Base-by-base conservation (phyloP, 306 rosid genomes). In the Citrullus amarus region DNA sequence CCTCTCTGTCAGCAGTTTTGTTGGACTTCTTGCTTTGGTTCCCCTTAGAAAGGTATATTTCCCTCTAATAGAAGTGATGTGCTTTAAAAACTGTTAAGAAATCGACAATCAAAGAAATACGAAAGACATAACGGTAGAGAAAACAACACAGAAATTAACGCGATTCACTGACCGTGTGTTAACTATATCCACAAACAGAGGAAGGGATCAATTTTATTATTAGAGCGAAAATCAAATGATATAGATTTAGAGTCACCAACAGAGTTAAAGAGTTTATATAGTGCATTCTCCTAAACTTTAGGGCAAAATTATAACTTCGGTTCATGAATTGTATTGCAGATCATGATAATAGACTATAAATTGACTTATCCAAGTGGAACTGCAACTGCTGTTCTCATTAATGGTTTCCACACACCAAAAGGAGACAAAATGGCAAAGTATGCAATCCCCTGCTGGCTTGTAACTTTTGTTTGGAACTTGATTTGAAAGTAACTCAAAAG, bases 321-420 rank as follows among this genome's bases (percentile, higher is more conserved):
- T 0, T 25, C 71, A 82, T 82, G 41, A 70, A 61, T 70, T 86
- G 38, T 81, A 79, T 71, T 65, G 84, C 93, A 96, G 99, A 90
- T 96, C 25, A 96, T 96, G 99, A 90, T 96, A 62, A 86, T 96
- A 80, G 98, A 96, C 88, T 96, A 91, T 85, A 92, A 92, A 65
- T 84, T 96, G 74, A 39, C 93, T 7, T 96, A 92, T 82, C 99
- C 99, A n/a, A 96, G 97, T 77, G 99, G 99, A 87, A 92, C 99
- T 83, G 99, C 99, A 39, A 96, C 99, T 72, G 99, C 98, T 61
- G 93, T 96, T 86, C 99, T 96, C 38, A 96, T 96, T 69, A 96
- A 96, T 48, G 97, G 97, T 38, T 96, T 96, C 79, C 99, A 96
- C 78, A 96, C 99, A n/a, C 87, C 94, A 28, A 92, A 91, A 82